Evolutionary conservation across 106 monocot genomes (phyloP), one percentile per base, ranked within the genome.

Genomic region (Phalaenopsis aphrodite): DNA sequence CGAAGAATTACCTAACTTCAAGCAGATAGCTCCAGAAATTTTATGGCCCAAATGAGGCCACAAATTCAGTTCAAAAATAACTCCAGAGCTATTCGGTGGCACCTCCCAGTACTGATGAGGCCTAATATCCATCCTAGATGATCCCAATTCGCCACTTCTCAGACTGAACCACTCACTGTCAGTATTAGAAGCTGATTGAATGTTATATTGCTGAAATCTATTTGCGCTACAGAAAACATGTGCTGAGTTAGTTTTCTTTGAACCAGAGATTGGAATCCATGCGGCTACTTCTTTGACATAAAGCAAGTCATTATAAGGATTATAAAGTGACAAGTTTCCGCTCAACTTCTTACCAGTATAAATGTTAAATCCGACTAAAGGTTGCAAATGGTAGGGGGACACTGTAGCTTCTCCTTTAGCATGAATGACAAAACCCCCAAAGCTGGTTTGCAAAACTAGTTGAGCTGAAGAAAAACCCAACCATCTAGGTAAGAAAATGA

Each of bases 381-480:
- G 84, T 42, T 89, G 78, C 78, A 91, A 42, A 38, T 81, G 78
- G 79, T 89, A 96, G 30, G 89, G 84, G 42, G 89, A 91, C 30
- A 79, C 84, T 47, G 80, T 43, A 69, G 87, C 89, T 15, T 72
- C 43, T 6, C 95, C 93, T 83, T 79, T 95, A 52, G 88, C 91
- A 56, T 83, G 84, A 39, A 95, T 82, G 72, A 95, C 77, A 61
- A 95, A 95, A 45, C 95, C 95, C 15, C 95, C 95, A 79, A 89
- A 79, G 79, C 79, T 95, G 12, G 95, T 95, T 85, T 95, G 93
- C 79, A 95, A 75, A 9, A 95, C 88, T 37, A 95, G n/a, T 79
- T 95, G 95, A 47, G 91, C 93, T 41, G 82, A 89, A n/a, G 82
- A 88, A n/a, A 72, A 79, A 65, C 91, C 95, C 79, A 93, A 77